Percentiles rank a stretch among this genome's conserved stretches.
Conservation (phyloP, 1,139 yeast species). For the Protomyces arabidopsidicola region DNA sequence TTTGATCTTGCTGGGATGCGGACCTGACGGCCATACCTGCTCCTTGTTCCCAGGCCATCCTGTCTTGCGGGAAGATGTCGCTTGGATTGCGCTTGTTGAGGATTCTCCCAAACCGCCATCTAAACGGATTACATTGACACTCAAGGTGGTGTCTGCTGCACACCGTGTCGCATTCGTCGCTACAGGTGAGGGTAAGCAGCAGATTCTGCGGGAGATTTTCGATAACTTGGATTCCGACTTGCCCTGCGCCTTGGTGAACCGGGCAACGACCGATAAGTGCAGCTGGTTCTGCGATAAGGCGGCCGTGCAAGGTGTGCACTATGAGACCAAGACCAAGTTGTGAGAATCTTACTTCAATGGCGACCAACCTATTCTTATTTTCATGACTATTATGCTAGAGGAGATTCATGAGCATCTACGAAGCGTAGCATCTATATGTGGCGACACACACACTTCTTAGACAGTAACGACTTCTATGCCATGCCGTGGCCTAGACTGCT, state of each 20-base stretch:
- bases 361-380: neutral
- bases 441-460: no score
- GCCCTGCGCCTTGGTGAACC: slow-evolving; percentile 90
- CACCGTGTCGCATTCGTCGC: slow-evolving; percentile 39
- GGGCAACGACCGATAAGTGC: slow-evolving; percentile 92
- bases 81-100: slow-evolving; percentile 93
- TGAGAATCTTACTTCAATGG: neutral
- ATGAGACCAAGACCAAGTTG: slow-evolving; percentile 17
- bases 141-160: slow-evolving; percentile 93
- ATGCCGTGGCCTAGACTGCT: no score
- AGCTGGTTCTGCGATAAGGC: slow-evolving; percentile 98
- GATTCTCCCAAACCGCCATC: slow-evolving; percentile 90
- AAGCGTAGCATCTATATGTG: no score
- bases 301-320: slow-evolving; percentile 48
- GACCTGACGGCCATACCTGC: slow-evolving; percentile 98
- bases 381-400: neutral
- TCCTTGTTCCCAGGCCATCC: slow-evolving; percentile 91
- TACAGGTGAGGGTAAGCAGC: slow-evolving; percentile 75
- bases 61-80: slow-evolving; percentile 78
- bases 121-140: slow-evolving; percentile 82
- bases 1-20: slow-evolving; percentile 84
- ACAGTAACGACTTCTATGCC: no score
- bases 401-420: no score
- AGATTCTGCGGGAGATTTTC: slow-evolving; percentile 85
- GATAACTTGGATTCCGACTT: slow-evolving; percentile 96